Evolutionary conservation across 1,284 basidiomycete species (phyloP).

Genomic region (Grifola frondosa): DNA sequence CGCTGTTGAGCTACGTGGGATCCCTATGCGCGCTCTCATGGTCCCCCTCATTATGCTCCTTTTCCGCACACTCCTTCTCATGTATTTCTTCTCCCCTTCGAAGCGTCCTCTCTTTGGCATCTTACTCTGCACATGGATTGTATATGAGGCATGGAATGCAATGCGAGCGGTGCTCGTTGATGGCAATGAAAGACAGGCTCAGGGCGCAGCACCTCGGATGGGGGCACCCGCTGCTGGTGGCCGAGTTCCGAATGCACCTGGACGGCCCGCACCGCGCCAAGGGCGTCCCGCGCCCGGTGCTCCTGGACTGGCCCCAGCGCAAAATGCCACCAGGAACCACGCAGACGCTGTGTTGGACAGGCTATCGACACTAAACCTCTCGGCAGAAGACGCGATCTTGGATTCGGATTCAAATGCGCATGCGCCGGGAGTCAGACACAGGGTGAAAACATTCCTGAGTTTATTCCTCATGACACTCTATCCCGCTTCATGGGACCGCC

Average conservation of each 20-base stretch:
- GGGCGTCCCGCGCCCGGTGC: constrained; percentile 12
- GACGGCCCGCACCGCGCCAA: neutral
- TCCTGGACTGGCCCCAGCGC: constrained; percentile 17
- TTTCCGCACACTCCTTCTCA: constrained; percentile 65
- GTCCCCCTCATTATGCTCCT: constrained; percentile 65
- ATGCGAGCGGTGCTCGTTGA: constrained; percentile 54
- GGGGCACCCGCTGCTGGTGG: constrained; percentile 11
- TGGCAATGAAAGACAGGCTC: constrained; percentile 35
- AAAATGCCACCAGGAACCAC: constrained; percentile 17
- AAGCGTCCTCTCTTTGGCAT: constrained; percentile 71
- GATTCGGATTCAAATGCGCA: constrained; percentile 29
- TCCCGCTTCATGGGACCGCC: constrained; percentile 74
- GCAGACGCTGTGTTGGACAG: constrained; percentile 45
- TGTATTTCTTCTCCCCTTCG: constrained; percentile 79
- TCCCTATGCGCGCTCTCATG: constrained; percentile 61
- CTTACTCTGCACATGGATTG: constrained; percentile 65
- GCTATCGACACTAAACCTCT: constrained; percentile 57
- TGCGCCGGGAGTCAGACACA: constrained; percentile 49
- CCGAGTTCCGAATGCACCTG: constrained; percentile 7
- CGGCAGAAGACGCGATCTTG: constrained; percentile 53
- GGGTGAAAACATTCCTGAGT: constrained; percentile 51
- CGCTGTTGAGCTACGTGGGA: constrained; percentile 41
- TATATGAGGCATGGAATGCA: constrained; percentile 78
- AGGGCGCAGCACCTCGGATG: constrained; percentile 25
- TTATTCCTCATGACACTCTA: constrained; percentile 65